Conservation (phyloP, 305 asterid genomes). For the Vinca major region DNA sequence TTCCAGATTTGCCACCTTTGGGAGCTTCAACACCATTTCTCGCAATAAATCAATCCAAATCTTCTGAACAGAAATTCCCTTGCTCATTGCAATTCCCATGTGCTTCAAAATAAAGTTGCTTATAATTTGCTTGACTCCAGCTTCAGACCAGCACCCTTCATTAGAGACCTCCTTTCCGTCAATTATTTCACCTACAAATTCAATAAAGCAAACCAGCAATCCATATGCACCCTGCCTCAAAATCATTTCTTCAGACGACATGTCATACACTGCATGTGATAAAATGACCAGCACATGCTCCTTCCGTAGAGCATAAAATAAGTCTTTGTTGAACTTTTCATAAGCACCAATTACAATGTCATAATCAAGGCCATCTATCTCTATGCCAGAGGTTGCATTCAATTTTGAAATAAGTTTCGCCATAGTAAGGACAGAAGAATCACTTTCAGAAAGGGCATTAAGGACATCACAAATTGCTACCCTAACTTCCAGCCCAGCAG, state of each 20-base stretch:
- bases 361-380: conserved; percentile 71
- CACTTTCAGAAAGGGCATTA: conserved; percentile 56
- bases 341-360: conserved; percentile 70
- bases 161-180: conserved; percentile 29
- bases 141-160: conserved; percentile 41
- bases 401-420: conserved; percentile 50
- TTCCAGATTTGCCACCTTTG: conserved; percentile 48
- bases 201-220: conserved; percentile 63
- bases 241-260: conserved; percentile 78
- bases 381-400: conserved; percentile 62
- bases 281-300: conserved; percentile 68
- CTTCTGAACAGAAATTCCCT: conserved; percentile 64
- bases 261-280: conserved; percentile 68
- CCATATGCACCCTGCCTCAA: conserved; percentile 81
- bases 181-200: conserved; percentile 51
- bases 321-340: conserved; percentile 45
- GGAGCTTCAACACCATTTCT: conserved; percentile 85
- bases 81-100: conserved; percentile 84
- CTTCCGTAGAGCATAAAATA: conserved; percentile 45
- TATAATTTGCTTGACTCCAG: conserved; percentile 38
- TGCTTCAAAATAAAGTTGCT: conserved; percentile 64
- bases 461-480: conserved; percentile 67
- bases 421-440: conserved; percentile 53
- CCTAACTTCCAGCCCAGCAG: conserved; percentile 52
- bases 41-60: conserved; percentile 85